Evolutionary conservation across 371 early-diverging fungal genomes (phyloP).

Genomic region (Capillidium heterosporum): DNA sequence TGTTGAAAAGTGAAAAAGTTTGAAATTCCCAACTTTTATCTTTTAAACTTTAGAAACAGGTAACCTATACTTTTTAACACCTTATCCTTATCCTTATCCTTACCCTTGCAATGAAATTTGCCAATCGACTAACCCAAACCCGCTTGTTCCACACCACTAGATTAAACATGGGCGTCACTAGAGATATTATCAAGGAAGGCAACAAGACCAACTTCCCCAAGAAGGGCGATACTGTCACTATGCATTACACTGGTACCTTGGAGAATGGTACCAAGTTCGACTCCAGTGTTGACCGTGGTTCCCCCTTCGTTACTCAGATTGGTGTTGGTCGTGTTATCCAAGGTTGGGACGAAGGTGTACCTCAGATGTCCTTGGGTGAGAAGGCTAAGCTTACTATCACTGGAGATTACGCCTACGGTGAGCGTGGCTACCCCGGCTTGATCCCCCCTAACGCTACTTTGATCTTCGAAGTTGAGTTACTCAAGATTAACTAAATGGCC

Average conservation of each 20-base stretch:
- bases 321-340: constrained; percentile 87
- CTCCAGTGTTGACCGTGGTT: constrained; percentile 58
- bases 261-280: constrained; percentile 68
- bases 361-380: constrained; percentile 64
- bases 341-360: constrained; percentile 55
- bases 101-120: too few relatives aligned
- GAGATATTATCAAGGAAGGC: constrained; percentile 31
- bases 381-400: constrained; percentile 45
- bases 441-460: constrained; percentile 73
- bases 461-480: constrained; percentile 66
- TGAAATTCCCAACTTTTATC: too few relatives aligned
- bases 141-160: not conserved
- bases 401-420: constrained; percentile 58
- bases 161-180: constrained; percentile 14
- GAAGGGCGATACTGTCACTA: constrained; percentile 36
- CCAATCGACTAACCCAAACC: too few relatives aligned
- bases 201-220: constrained; percentile 55
- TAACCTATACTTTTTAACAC: too few relatives aligned
- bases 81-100: too few relatives aligned
- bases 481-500: constrained; percentile 71
- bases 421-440: constrained; percentile 35
- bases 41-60: too few relatives aligned
- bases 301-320: constrained; percentile 60
- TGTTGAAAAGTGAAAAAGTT: too few relatives aligned
- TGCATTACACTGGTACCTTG: constrained; percentile 68